Conservation (phyloP, 1,139 yeast genomes). For the Eremothecium coryli region DNA sequence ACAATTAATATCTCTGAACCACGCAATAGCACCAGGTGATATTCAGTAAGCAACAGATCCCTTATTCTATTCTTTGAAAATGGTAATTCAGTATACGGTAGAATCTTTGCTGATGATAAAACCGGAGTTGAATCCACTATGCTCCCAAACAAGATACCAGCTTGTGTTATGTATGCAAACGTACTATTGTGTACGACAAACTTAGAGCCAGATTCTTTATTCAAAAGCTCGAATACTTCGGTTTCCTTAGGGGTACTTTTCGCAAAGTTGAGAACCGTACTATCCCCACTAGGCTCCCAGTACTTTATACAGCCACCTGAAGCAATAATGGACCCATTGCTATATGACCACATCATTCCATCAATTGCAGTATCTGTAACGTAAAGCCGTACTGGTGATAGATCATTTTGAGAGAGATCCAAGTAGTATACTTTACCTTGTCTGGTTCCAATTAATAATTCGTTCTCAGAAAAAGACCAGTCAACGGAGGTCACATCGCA, state of each 20-base stretch:
- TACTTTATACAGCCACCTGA: conserved; percentile 35
- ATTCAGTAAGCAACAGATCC: conserved; percentile 41
- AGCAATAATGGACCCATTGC: conserved; percentile 20
- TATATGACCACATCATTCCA: conserved; percentile 18
- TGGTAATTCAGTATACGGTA: conserved; percentile 36
- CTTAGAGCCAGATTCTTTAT: conserved; percentile 28
- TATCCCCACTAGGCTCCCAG: conserved; percentile 29
- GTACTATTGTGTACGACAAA: conserved; percentile 25
- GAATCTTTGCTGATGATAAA: conserved; percentile 31
- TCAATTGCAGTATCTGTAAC: conserved; percentile 16
- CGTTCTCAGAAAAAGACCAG: conserved; percentile 15
- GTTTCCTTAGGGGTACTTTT: conserved; percentile 27
- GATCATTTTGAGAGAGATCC: conserved; percentile 11
- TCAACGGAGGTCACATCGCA: conserved; percentile 19
- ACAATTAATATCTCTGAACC: conserved; percentile 37
- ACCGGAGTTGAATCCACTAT: conserved; percentile 14
- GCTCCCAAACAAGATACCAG: conserved; percentile 38
- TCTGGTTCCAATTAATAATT: conserved; percentile 22
- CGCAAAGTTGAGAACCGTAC: conserved; percentile 16
- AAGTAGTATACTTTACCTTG: conserved; percentile 22
- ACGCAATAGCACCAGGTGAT: conserved; percentile 42
- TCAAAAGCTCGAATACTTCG: conserved; percentile 32
- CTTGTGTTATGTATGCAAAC: conserved; percentile 40
- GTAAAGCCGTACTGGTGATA: conserved; percentile 11
- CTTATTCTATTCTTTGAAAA: conserved; percentile 30